phyloP scores from a whole-genome alignment of 805 yeast genomes.

The Candida dendrica region DNA sequence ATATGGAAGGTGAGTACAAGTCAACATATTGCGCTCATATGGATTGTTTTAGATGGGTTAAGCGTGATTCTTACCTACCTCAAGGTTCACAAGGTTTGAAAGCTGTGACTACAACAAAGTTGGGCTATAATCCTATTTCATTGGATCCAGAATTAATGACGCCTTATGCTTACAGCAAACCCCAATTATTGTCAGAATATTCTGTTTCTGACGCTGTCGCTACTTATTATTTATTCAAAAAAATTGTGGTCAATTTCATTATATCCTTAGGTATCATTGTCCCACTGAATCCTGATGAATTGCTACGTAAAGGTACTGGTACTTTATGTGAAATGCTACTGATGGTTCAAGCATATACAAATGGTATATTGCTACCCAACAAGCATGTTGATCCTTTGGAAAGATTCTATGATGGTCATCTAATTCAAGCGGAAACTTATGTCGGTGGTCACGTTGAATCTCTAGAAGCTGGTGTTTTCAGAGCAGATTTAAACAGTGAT shows the following conservation, averaged over 20 bases:
- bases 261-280: conserved; percentile 92
- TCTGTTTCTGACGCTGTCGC: conserved; percentile 99
- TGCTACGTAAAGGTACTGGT: conserved; percentile 94
- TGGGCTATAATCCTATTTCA: conserved; percentile 95
- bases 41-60: conserved; percentile 98
- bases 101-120: conserved; percentile 92
- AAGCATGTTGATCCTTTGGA: conserved; percentile 93
- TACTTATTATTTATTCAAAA: conserved; percentile 90
- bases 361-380: conserved; percentile 76
- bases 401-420: conserved; percentile 89
- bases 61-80: conserved; percentile 93
- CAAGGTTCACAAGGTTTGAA: conserved; percentile 98
- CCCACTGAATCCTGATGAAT: conserved; percentile 96
- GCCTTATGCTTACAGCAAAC: conserved; percentile 91
- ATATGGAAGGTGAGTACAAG: conserved; percentile 85
- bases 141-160: conserved; percentile 97
- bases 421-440: conserved; percentile 90
- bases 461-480: conserved; percentile 93
- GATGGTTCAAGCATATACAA: conserved; percentile 90
- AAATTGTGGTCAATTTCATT: conserved; percentile 94
- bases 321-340: conserved; percentile 96
- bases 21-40: conserved; percentile 89
- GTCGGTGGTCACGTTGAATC: conserved; percentile 99
- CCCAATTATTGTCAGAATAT: conserved; percentile 88
- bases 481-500: conserved; percentile 74